Base-by-base conservation (phyloP, 1,284 basidiomycete species). In the Naganishia albida region DNA sequence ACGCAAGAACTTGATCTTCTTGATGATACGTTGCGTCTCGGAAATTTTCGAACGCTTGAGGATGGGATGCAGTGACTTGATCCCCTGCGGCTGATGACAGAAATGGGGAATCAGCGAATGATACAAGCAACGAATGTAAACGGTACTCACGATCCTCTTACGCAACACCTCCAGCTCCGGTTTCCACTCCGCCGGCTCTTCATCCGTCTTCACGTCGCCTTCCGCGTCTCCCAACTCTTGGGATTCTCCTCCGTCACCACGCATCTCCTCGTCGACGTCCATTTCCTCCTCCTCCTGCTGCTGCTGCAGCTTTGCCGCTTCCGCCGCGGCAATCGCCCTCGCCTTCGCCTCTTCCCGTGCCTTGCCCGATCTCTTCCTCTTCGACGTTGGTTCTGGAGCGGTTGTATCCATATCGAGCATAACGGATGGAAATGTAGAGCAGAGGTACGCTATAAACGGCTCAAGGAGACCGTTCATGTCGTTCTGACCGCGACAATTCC, bases 21-120 rank as follows among this genome's bases (percentile, higher is more conserved):
- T 93, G 62, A 94, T 85, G 16, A 89, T 78, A 73, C 89, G 90
- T 77, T 89, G 90, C 0, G 86, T 84, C 79, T 96, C 93, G 70
- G 91, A 91, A 0, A 85, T 81, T 76, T 87, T 90, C 8, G 88
- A 87, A 75, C 88, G 91, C 81, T 92, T 96, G 54, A 79, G 74
- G 12, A 75, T 68, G 10, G 77, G 75, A 67, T 77, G 74, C 4
- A 80, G 70, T 34, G 74, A 73, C 65, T 79, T 80, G 23, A 80
- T 64, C 1, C 72, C 77, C 67, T 74, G 72, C 2, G 76, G 74
- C 78, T 80, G 63, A n/a, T n/a, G 13, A 20, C 40, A 15, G 15
- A 23, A 42, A 62, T 20, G 68, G 44, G 38, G 34, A 34, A 42
- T 50, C 1, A 42, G 28, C 7, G 3, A 1, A 57, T 8, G 30